Base-by-base conservation (phyloP, 106 monocot genomes). In the Allium sativum region DNA sequence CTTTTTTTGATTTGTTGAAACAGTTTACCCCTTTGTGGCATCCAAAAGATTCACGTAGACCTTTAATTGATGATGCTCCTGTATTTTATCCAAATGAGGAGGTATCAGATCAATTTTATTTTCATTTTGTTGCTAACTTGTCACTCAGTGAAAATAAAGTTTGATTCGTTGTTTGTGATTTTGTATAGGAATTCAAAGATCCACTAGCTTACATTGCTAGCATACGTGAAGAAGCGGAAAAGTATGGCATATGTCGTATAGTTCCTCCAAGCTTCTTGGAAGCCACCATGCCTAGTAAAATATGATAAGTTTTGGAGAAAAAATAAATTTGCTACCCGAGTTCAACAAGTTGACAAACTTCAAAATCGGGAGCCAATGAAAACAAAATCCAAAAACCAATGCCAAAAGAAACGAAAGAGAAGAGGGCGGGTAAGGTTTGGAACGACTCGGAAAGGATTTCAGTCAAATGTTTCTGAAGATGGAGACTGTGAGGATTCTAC, bases 311-410 rank as follows among this genome's bases (percentile, higher is more conserved):
- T 87, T 21, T 96, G 87, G 86, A 65, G 78, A 19, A 42, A 59
- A 66, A 68, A 74, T 42, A 74, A 73, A 42, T 96, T 96, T 64
- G 70, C 86, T 53, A 91, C 90, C 67, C 84, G 95, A 21, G 45
- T 96, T 53, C 95, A 96, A 68, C 81, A 81, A 74, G 81, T 96
- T 64, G 82, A 96, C 45, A 87, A 91, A 63, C 87, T 96, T 79
- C 96, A 96, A 61, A 96, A 96, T 78, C 76, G 96, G 61, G 87
- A 84, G 41, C 96, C 96, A 15, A 73, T 76, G 63, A 90, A 64
- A 53, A 96, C 90, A 69, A 79, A 64, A 61, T 61, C 69, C 40
- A 81, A 69, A 54, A 73, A 52, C 46, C 82, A 70, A 40, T 67
- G 65, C 59, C 79, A 85, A 20, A 90, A 59, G 45, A 91, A 78